Conservation (phyloP, 1,284 basidiomycete genomes). For the Pyrrhoderma lamaoense region DNA sequence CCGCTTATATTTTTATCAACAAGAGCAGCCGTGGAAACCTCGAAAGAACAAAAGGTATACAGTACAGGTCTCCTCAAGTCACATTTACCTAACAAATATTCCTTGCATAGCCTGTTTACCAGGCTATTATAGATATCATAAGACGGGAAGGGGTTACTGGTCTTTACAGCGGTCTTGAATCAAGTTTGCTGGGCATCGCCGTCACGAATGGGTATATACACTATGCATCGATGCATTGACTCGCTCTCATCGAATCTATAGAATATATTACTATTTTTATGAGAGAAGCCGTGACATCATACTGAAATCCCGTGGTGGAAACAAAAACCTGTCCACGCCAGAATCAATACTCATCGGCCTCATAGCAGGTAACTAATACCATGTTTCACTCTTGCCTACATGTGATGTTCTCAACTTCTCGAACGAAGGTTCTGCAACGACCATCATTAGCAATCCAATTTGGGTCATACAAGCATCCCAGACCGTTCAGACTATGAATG, state of each 20-base stretch:
- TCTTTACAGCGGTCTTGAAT: conserved; percentile 83
- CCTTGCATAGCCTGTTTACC: conserved; percentile 43
- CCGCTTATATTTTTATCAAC: conserved; percentile 92
- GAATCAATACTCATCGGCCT: conserved; percentile 90
- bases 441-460: conserved; percentile 88
- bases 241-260: conserved; percentile 24
- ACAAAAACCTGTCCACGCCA: conserved; percentile 67
- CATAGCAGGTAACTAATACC: conserved; percentile 61
- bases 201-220: conserved; percentile 77
- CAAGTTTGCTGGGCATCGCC: conserved; percentile 86
- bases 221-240: conserved; percentile 2
- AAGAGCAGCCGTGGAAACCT: conserved; percentile 85
- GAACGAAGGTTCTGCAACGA: conserved; percentile 88
- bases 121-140: conserved; percentile 68
- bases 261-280: conserved; percentile 82
- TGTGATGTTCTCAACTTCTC: too few relatives aligned
- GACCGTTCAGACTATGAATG: conserved; percentile 55
- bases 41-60: conserved; percentile 63
- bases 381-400: too few relatives aligned
- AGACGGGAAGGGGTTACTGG: conserved; percentile 81
- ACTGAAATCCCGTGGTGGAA: conserved; percentile 48
- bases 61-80: conserved; percentile 10
- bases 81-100: background rate
- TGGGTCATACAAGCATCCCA: conserved; percentile 96
- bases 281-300: conserved; percentile 57